phyloP scores from a whole-genome alignment of 2,329 filamentous ascomycete genomes.

The Trichoderma semiorbis region DNA sequence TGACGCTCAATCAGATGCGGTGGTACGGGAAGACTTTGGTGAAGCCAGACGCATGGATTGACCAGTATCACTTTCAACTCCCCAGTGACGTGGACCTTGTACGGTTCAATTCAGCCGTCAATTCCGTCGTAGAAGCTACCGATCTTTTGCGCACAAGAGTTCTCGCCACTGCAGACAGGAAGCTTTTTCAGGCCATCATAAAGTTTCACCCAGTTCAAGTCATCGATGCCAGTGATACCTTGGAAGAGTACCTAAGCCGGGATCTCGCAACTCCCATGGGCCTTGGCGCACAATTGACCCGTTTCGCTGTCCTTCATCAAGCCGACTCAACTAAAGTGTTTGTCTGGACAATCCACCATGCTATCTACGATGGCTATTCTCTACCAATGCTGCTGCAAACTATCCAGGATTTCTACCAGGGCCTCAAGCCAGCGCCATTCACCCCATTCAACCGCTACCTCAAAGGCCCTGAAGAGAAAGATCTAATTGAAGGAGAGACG shows the following conservation, averaged over 20 bases:
- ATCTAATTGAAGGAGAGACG: background rate
- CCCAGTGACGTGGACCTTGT: background rate
- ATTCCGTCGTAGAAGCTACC: background rate
- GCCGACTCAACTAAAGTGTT: background rate
- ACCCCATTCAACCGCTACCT: slow-evolving; percentile 2
- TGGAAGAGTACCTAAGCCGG: background rate
- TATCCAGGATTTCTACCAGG: background rate
- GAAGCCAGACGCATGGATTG: slow-evolving; percentile 2
- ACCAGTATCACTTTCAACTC: slow-evolving; percentile 1
- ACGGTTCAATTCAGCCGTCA: background rate
- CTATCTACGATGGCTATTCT: slow-evolving; percentile 3
- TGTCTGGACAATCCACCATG: slow-evolving; percentile 4
- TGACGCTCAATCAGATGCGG: background rate
- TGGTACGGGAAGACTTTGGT: slow-evolving; percentile 8
- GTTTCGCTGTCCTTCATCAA: background rate
- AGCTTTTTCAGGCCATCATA: slow-evolving; percentile 7
- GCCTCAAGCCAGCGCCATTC: background rate
- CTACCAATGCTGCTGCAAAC: background rate
- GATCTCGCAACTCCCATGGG: background rate
- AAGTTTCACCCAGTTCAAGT: background rate
- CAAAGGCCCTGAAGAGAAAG: background rate
- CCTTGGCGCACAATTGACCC: background rate
- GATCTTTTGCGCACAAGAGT: background rate
- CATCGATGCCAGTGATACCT: background rate
- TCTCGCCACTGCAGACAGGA: background rate